Base-by-base conservation (phyloP, 2,329 filamentous ascomycete species). In the Phialocephala sp. region DNA sequence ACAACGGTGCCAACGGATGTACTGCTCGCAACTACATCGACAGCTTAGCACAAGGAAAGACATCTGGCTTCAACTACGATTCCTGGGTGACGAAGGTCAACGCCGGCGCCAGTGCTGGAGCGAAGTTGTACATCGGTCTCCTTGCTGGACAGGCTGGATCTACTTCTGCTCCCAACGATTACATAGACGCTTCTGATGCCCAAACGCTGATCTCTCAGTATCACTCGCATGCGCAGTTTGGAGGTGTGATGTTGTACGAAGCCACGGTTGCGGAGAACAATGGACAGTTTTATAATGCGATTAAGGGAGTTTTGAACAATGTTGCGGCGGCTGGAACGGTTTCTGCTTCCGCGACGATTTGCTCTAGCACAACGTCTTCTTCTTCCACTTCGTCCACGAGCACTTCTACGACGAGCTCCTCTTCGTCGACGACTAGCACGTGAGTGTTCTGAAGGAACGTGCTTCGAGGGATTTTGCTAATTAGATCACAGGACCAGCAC, bases 191-290 rank as follows among this genome's bases (percentile, higher is more conserved):
- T 12, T 27, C 61, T n/a, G 70, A 75, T 56, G 72, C 68, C 2
- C 62, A 72, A 37, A 63, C 55, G 1, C 61, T 77, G 22, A 71
- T 76, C 41, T 32, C 58, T 15, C 65, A 62, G 12, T 74, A 71
- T 59, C 66, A 70, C 22, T 37, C 41, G 2, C 58, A 69, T 14
- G 14, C 63, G n/a, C 63, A 72, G 14, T 76, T 77, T 36, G 76
- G 74, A 59, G 76, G 76, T 67, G 68, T 77, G n/a, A 77, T 76
- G 75, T 32, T 77, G 39, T 76, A 73, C 71, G 75, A 77, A 20
- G 74, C 73, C 14, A 73, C 71, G 8, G 59, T 52, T 50, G 71
- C 73, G 0, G 57, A 69, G 18, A 62, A 69, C 47, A 72, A 72
- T 27, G 64, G 57, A 27, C 63, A 64, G 15, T 65, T 63, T 59